Evolutionary conservation across 192 early-diverging fungal species (phyloP).

Genomic region (Podochytrium sp.): DNA sequence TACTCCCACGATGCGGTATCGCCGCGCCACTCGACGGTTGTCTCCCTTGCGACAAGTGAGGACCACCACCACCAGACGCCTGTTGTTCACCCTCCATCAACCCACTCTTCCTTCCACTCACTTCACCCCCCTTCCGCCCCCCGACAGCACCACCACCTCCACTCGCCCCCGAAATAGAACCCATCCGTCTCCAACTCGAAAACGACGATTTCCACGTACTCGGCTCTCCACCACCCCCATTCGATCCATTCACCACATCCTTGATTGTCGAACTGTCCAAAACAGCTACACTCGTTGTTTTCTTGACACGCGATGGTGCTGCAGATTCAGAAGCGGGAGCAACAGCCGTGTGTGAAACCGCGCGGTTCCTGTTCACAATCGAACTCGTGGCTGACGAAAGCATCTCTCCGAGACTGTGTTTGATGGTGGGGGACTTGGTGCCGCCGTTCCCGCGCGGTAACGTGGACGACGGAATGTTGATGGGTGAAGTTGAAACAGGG

Average conservation of each 20-base stretch:
- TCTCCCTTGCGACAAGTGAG: too few species aligned
- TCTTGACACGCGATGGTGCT: constrained; percentile 6
- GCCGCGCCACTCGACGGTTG: too few species aligned
- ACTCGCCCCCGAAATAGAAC: constrained; percentile 16
- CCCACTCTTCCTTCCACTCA: too few species aligned
- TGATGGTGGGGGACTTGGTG: neutral
- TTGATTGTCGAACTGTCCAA: neutral
- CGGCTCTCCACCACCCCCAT: constrained; percentile 1
- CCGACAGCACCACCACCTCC: too few species aligned
- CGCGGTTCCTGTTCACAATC: constrained; percentile 12
- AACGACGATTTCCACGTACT: constrained; percentile 25
- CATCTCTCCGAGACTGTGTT: constrained; percentile 24
- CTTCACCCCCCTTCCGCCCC: too few species aligned
- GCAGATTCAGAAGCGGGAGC: neutral
- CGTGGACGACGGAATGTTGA: too few species aligned
- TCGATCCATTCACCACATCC: neutral
- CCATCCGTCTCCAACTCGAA: constrained; percentile 27
- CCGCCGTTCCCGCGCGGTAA: too few species aligned
- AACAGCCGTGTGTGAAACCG: neutral
- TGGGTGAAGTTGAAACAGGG: too few species aligned
- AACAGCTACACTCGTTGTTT: constrained; percentile 8
- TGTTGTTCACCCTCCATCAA: too few species aligned
- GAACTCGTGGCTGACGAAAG: constrained; percentile 19
- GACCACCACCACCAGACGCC: too few species aligned
- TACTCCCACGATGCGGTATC: too few species aligned